Base-by-base conservation (phyloP, 2,329 filamentous ascomycete species). In the Cyphellophora attinorum region DNA sequence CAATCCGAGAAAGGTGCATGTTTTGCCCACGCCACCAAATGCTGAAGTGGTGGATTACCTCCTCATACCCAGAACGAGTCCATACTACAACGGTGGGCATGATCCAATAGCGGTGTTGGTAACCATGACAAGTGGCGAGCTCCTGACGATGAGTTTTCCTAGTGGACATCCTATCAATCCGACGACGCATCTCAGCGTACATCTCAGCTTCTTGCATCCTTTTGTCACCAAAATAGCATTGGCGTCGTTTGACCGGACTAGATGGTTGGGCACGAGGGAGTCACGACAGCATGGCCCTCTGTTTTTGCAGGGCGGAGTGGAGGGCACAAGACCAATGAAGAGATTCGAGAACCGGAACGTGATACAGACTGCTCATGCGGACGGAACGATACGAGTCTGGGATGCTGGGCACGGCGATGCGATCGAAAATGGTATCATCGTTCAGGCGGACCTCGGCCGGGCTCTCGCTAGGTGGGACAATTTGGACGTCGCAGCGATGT, bases 211-310 rank as follows among this genome's bases (percentile, higher is more conserved):
- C 43, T 81, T 94, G 5, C 86, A 95, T 52, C 91, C 91, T 0
- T 96, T 93, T 53, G 76, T 91, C 38, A 81, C 76, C 35, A 76
- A 78, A 33, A 67, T 83, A 33, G 71, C 74, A 11, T 67, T 93
- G n/a, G 72, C 84, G 6, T 72, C 75, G 10, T 67, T 96, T 8
- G 79, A 85, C 31, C 76, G 91, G 17, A 76, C 76, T 5, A 73
- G 79, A 44, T 98, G 91, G 91, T 71, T 96, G 11, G 84, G 85
- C 3, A 81, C 96, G 76, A 74, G 76, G n/a, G 91, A 96, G 57
- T 81, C 75, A 44, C 74, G 89, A 25, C 72, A 77, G 28, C 78
- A 82, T 49, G 88, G 88, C 1, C 86, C 88, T 27, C 70, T 71
- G 6, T 69, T 98, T 23, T 58, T 94, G 2, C 74, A 76, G 44